phyloP scores from a whole-genome alignment of 768 basidiomycete species.

The Gautieria morchelliformis region DNA sequence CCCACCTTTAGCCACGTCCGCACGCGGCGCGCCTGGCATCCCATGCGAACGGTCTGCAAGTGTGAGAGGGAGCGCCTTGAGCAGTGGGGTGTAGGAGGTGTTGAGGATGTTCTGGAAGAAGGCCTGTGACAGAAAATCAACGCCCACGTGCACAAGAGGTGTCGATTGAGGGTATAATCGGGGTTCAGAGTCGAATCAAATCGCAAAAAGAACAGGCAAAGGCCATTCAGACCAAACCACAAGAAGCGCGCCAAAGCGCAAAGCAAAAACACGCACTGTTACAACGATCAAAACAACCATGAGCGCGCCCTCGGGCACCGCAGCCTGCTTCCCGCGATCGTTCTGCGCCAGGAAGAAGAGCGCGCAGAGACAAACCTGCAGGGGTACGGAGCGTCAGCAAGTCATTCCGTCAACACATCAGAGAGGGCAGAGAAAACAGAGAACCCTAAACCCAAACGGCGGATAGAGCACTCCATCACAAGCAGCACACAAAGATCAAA shows the following conservation, averaged over 20 bases:
- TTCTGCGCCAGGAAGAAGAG: conserved; percentile 84
- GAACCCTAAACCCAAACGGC: conserved; percentile 25
- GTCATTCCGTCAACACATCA: too few species aligned
- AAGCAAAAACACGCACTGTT: conserved; percentile 46
- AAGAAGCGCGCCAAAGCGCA: not conserved
- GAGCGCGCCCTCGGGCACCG: conserved; percentile 66
- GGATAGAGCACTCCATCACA: too few species aligned
- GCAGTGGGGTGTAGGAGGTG: conserved; percentile 72
- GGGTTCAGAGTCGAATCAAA: too few species aligned
- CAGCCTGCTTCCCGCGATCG: conserved; percentile 38
- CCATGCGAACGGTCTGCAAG: conserved; percentile 62
- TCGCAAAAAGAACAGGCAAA: too few species aligned
- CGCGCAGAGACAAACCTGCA: conserved; percentile 38
- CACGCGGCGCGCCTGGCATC: conserved; percentile 14
- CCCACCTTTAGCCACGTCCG: not conserved
- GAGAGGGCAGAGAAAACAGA: too few species aligned
- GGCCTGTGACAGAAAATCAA: conserved; percentile 28
- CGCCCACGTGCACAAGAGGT: not conserved
- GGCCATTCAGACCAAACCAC: not conserved
- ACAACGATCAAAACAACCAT: conserved; percentile 79
- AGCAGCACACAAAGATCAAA: too few species aligned
- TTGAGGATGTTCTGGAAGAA: conserved; percentile 68
- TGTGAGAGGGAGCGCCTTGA: conserved; percentile 65
- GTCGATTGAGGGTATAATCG: too few species aligned
- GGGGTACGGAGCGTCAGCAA: too few species aligned